Evolutionary conservation across 2,329 filamentous ascomycete genomes (phyloP).

Genomic region (Alternaria dauci): DNA sequence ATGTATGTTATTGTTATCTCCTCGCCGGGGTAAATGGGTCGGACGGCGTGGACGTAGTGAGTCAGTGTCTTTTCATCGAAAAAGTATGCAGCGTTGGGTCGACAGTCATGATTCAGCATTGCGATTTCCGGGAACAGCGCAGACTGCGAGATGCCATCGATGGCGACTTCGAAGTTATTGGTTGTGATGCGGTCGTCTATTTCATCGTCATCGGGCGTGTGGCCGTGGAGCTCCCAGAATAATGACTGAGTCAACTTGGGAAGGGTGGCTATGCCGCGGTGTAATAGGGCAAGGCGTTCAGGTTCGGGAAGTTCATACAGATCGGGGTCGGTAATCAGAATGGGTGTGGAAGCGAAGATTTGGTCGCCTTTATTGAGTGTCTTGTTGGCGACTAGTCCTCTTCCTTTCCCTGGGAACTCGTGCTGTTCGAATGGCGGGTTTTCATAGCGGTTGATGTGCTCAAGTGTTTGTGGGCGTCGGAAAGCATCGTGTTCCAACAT

Average conservation of each 20-base stretch:
- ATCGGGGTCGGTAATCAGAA: constrained; percentile 41
- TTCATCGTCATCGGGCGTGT: constrained; percentile 37
- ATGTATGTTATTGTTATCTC: constrained; percentile 57
- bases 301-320: constrained; percentile 32
- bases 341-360: constrained; percentile 46
- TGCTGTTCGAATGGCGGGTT: constrained; percentile 41
- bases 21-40: constrained; percentile 50
- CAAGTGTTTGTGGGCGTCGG: constrained; percentile 27
- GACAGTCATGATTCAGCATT: constrained; percentile 50
- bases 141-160: constrained; percentile 36
- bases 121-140: constrained; percentile 47
- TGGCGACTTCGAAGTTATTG: constrained; percentile 45
- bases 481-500: constrained; percentile 45
- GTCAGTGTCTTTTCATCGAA: constrained; percentile 50
- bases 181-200: constrained; percentile 48
- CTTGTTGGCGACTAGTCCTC: constrained; percentile 46
- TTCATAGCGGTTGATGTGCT: constrained; percentile 31
- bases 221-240: constrained; percentile 45
- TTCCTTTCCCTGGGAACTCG: constrained; percentile 45
- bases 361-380: constrained; percentile 46
- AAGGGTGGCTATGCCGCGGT: constrained; percentile 39
- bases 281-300: constrained; percentile 38
- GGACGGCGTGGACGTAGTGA: constrained; percentile 52
- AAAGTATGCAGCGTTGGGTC: constrained; percentile 53
- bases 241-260: constrained; percentile 25